Percentiles rank a stretch among this genome's conserved stretches.
Evolutionary conservation across 306 rosid genomes (phyloP).

Genomic region (Chamaecrista fasciculata): DNA sequence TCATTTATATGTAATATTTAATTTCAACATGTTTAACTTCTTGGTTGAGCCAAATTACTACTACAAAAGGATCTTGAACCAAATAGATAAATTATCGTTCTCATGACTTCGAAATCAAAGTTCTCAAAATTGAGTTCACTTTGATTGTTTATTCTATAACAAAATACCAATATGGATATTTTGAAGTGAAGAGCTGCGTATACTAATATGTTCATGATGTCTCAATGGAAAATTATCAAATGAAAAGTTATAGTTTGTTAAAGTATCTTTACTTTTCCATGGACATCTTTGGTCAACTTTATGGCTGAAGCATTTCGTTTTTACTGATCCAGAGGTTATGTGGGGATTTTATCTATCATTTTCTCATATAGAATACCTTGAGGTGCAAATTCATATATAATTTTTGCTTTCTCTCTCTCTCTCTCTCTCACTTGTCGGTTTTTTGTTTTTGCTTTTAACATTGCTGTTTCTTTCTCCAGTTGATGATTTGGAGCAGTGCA

Average conservation of each 20-base stretch:
- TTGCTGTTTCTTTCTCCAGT: slow-evolving; percentile 54
- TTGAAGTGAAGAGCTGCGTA: not conserved
- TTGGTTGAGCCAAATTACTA: not conserved
- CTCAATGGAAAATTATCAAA: not conserved
- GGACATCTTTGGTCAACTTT: not conserved
- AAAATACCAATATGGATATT: not conserved
- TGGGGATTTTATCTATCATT: not conserved
- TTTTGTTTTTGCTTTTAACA: slow-evolving; percentile 25
- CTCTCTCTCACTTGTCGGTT: too few relatives aligned
- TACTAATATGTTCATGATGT: slow-evolving; percentile 6
- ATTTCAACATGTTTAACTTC: not conserved
- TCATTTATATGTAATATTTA: not conserved
- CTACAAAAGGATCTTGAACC: not conserved
- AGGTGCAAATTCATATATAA: slow-evolving; percentile 10
- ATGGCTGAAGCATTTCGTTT: slow-evolving; percentile 14
- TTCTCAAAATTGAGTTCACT: slow-evolving; percentile 13
- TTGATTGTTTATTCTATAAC: not conserved
- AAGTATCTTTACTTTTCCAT: not conserved
- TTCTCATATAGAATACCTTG: not conserved
- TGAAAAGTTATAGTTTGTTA: slow-evolving; percentile 8
- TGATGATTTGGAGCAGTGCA: slow-evolving; percentile 96
- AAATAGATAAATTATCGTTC: not conserved
- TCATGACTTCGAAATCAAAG: slow-evolving; percentile 17
- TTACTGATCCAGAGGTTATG: slow-evolving; percentile 5
- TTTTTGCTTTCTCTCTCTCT: not conserved